phyloP scores from a whole-genome alignment of 192 early-diverging fungal species.

The Gonapodya prolifera region DNA sequence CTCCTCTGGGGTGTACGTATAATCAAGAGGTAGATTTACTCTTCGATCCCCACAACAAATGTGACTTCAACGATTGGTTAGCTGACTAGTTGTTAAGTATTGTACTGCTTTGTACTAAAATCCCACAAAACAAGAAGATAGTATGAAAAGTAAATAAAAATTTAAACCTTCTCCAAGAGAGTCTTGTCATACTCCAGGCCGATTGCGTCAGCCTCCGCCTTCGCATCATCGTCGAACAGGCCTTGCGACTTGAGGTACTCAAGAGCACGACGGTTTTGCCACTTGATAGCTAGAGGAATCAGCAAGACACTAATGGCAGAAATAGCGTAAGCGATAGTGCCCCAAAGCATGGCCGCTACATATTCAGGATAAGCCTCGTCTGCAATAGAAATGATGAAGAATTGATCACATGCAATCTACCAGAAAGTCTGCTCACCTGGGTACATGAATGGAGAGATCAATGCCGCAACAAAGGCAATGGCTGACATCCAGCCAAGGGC shows the following conservation, averaged over 20 bases:
- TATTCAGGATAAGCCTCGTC: background rate
- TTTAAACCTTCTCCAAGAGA: background rate
- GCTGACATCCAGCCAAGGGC: background rate
- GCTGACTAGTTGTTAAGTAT: no score
- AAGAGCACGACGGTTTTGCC: background rate
- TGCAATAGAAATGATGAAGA: background rate
- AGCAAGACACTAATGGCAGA: background rate
- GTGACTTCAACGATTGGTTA: no score
- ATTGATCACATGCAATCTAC: background rate
- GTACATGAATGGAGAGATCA: background rate
- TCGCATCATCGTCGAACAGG: background rate
- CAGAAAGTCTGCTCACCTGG: background rate
- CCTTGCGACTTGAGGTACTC: background rate
- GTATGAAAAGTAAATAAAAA: no score
- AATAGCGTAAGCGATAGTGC: background rate
- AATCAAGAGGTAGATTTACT: no score
- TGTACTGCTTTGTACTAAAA: no score
- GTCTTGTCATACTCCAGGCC: background rate
- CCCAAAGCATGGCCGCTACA: background rate
- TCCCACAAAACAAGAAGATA: no score
- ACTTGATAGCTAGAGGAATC: background rate
- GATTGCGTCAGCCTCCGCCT: background rate
- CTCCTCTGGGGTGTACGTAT: no score
- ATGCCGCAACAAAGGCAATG: background rate
- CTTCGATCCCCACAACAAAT: no score